Conservation (phyloP, 768 basidiomycete species). For the Lentinula guzmanii region DNA sequence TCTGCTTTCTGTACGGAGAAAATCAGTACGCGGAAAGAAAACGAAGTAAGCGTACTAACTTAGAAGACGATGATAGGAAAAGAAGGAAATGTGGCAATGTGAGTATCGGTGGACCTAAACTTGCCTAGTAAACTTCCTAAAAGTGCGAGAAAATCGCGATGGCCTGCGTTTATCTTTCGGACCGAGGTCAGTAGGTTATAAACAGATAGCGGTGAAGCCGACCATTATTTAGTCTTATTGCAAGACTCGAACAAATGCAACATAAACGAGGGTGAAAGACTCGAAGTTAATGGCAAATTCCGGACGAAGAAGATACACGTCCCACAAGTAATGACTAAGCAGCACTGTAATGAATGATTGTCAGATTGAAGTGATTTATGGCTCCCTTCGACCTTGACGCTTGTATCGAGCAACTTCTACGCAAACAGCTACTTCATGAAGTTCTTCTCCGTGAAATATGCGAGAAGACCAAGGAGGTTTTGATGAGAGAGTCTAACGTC, state of each 20-base stretch:
- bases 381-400: constrained; percentile 93
- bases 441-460: constrained; percentile 96
- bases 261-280: background rate
- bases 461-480: constrained; percentile 98
- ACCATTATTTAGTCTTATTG: background rate
- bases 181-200: background rate
- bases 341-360: background rate
- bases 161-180: constrained; percentile 4
- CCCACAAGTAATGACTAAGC: background rate
- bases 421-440: constrained; percentile 93
- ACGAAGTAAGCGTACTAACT: background rate
- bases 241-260: background rate
- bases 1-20: background rate
- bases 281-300: background rate
- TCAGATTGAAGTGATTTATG: constrained; percentile 26
- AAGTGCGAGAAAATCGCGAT: constrained; percentile 30
- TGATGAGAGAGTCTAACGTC: constrained; percentile 98
- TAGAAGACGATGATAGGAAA: background rate
- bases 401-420: constrained; percentile 84
- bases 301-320: background rate
- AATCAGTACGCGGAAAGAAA: background rate
- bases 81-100: background rate
- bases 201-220: background rate
- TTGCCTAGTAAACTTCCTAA: background rate
- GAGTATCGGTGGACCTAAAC: constrained; percentile 2